These are phyloP conservation scores for Peronospora farinosa DNA, from an alignment of 352 stramenopile genomes.

Conservation along the genomic window DNA sequence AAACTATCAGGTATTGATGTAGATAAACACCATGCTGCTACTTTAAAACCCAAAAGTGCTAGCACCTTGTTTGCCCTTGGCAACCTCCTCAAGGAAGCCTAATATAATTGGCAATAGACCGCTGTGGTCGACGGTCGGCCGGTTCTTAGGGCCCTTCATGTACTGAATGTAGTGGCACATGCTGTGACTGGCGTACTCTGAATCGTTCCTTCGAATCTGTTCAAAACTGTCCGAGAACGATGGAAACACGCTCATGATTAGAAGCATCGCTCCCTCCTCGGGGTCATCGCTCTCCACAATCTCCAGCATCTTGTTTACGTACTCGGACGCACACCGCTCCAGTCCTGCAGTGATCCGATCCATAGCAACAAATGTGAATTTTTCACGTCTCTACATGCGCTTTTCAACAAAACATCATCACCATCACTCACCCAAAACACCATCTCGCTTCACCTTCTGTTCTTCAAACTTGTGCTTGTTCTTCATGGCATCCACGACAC, in stretches of 20 bases:
- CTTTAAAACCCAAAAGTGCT: constrained; percentile 77
- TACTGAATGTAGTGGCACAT: constrained; percentile 84
- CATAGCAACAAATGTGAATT: not conserved
- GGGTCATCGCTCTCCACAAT: constrained; percentile 74
- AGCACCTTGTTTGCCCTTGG: constrained; percentile 46
- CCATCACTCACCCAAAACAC: constrained; percentile 52
- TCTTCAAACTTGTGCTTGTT: constrained; percentile 77
- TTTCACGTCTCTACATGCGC: not conserved
- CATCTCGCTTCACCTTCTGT: constrained; percentile 76
- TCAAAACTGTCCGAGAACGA: constrained; percentile 84
- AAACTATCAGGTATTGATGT: constrained; percentile 13
- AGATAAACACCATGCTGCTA: constrained; percentile 20
- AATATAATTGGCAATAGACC: constrained; percentile 70
- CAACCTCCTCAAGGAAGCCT: constrained; percentile 65
- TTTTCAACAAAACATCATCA: not conserved
- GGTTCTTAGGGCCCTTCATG: constrained; percentile 80
- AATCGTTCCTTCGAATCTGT: constrained; percentile 72
- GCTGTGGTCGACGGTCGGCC: constrained; percentile 61
- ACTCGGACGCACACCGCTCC: constrained; percentile 81
- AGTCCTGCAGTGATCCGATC: constrained; percentile 34
- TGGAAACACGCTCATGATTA: constrained; percentile 83
- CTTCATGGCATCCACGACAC: constrained; percentile 65
- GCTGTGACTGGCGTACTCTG: constrained; percentile 78
- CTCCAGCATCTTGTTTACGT: constrained; percentile 80
- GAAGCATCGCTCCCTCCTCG: constrained; percentile 73